phyloP scores from a whole-genome alignment of 2,329 filamentous ascomycete species.

The Trichoderma atroviride region DNA sequence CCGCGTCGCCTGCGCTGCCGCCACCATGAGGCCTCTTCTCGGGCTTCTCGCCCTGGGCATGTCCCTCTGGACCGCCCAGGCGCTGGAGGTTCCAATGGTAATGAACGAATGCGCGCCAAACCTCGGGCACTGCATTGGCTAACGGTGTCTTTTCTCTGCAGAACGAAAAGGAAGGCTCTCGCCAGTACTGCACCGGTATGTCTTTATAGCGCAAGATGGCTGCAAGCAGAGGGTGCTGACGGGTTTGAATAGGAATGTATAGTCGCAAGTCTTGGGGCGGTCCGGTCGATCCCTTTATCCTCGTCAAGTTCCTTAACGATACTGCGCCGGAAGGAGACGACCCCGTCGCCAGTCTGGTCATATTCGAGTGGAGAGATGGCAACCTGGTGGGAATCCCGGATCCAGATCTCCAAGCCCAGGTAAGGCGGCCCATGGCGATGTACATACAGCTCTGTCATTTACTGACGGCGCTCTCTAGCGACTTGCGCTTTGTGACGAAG shows the following conservation, averaged over 20 bases:
- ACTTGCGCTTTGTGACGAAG: slow-evolving; percentile 66
- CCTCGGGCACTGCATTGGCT: slow-evolving; percentile 27
- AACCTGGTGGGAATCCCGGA: slow-evolving; percentile 72
- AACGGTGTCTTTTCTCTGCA: slow-evolving; percentile 41
- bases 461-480: slow-evolving; percentile 50
- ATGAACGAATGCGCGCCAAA: slow-evolving; percentile 29
- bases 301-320: slow-evolving; percentile 72
- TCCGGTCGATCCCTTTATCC: slow-evolving; percentile 83
- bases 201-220: neutral
- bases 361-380: slow-evolving; percentile 94
- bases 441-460: slow-evolving; percentile 3
- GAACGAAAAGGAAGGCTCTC: slow-evolving; percentile 75
- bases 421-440: slow-evolving; percentile 41
- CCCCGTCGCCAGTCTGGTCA: slow-evolving; percentile 77
- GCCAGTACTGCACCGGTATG: slow-evolving; percentile 75
- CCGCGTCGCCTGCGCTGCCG: neutral
- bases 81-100: slow-evolving; percentile 63
- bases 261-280: slow-evolving; percentile 87
- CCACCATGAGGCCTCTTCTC: slow-evolving; percentile 58
- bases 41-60: slow-evolving; percentile 56
- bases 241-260: slow-evolving; percentile 74
- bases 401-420: slow-evolving; percentile 55
- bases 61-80: slow-evolving; percentile 56
- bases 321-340: slow-evolving; percentile 62
- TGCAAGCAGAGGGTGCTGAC: slow-evolving; percentile 22